Base-by-base conservation (phyloP, 768 basidiomycete genomes). In the Pleurotus ostreatus region DNA sequence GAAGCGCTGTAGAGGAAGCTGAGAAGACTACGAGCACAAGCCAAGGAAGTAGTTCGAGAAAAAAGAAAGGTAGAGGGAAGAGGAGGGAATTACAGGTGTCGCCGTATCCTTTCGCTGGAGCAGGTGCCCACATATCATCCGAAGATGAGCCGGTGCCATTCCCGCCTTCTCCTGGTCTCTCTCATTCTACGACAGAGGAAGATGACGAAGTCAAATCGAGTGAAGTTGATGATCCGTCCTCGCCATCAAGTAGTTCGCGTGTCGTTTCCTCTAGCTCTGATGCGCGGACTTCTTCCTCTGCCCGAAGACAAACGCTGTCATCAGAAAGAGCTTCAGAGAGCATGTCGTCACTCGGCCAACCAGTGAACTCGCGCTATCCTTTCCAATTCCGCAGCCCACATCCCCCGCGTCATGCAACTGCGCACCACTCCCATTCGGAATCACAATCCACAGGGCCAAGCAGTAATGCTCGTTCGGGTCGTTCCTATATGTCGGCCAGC, bases 321-420 rank as follows among this genome's bases (percentile, higher is more conserved):
- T 80, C 84, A 3, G 83, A 82, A 41, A 78, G 85, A 15, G 86
- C 82, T 4, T 90, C 89, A 0, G 88, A 84, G 16, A 93, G 92
- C 6, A 84, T 94, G 85, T 93, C 91, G 2, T 89, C 87, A 59
- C 79, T 94, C 4, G 92, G 92, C 2, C 85, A 88, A 20, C 91
- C 89, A 1, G 77, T 93, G 52, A 68, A 73, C 34, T 84, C 88
- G 20, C 79, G 85, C 0, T 88, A 86, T 63, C 88, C 87, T 8
- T 88, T 89, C 77, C 76, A 81, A 53, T 80, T 82, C 68, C 83
- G 85, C 16, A 77, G 77, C 2, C 80, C 80, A 5, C 61, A 11
- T 11, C 30, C 30, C 9, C 9, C 8, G 30, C 66, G 1, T 78
- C 80, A 6, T 79, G 83, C 0, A 73, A 70, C 30, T 43, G 22